phyloP scores from a whole-genome alignment of 176 grass and related monocot genomes.

The Oryza glaberrima region DNA sequence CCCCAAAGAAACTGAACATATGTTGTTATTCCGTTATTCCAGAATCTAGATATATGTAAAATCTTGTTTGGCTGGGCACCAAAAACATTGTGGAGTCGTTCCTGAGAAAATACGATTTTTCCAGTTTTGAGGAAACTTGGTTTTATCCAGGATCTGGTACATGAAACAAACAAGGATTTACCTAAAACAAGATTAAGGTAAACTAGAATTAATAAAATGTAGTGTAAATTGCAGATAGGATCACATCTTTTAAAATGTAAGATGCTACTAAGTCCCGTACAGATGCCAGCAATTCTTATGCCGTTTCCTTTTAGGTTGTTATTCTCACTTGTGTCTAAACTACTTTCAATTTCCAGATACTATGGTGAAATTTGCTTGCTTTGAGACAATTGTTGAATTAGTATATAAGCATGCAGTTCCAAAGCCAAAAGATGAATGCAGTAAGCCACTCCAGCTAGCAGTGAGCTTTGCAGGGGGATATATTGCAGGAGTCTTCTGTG shows the following conservation, averaged over 20 bases:
- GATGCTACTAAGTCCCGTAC: not conserved
- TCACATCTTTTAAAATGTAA: not conserved
- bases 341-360: constrained; percentile 53
- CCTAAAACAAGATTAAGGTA: no score
- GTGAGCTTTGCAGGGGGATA: constrained; percentile 89
- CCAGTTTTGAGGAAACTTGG: no score
- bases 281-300: not conserved
- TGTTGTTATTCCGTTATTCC: no score
- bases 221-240: no score
- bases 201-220: no score
- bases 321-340: constrained; percentile 7
- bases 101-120: no score
- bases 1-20: no score
- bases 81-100: no score
- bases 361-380: constrained; percentile 96
- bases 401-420: constrained; percentile 78
- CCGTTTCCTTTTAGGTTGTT: not conserved
- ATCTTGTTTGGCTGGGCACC: not conserved
- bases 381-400: constrained; percentile 82
- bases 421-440: constrained; percentile 88
- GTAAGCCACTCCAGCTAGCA: constrained; percentile 73
- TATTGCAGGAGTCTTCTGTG: constrained; percentile 80
- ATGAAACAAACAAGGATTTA: no score
- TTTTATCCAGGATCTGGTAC: no score
- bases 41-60: no score